phyloP scores from a whole-genome alignment of 2,329 filamentous ascomycete genomes.

The Botrytis sinoallii region DNA sequence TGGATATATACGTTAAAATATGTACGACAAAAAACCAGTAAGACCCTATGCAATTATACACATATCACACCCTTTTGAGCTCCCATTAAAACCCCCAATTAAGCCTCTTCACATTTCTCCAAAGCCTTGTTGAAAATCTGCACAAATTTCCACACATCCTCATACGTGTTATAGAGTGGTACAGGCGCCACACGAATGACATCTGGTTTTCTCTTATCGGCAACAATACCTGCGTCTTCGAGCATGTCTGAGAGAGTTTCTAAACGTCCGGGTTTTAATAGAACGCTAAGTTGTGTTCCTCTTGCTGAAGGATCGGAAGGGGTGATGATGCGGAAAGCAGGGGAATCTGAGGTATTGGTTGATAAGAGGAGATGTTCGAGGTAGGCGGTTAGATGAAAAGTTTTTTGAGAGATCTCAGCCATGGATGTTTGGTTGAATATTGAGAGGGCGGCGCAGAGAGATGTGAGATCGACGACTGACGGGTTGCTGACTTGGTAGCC shows the following conservation, averaged over 20 bases:
- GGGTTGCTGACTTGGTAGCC: slow-evolving; percentile 88
- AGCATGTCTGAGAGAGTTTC: slow-evolving; percentile 64
- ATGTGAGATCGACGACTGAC: slow-evolving; percentile 72
- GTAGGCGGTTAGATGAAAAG: slow-evolving; percentile 71
- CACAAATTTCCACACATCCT: slow-evolving; percentile 64
- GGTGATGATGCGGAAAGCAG: slow-evolving; percentile 46
- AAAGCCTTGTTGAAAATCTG: slow-evolving; percentile 45
- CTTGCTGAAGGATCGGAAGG: slow-evolving; percentile 30
- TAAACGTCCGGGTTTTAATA: slow-evolving; percentile 64
- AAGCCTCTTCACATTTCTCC: slow-evolving; percentile 17
- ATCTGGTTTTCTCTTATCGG: slow-evolving; percentile 81
- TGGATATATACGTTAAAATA: slow-evolving; percentile 4
- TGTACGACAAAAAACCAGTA: background rate
- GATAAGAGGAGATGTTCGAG: slow-evolving; percentile 64
- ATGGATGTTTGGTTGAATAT: slow-evolving; percentile 73
- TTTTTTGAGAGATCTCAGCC: slow-evolving; percentile 65
- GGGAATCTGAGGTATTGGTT: slow-evolving; percentile 28
- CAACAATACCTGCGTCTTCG: slow-evolving; percentile 66
- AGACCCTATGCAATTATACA: background rate
- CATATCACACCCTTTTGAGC: background rate
- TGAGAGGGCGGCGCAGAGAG: slow-evolving; percentile 68
- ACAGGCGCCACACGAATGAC: slow-evolving; percentile 82
- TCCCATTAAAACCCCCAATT: background rate
- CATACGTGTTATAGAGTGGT: slow-evolving; percentile 78
- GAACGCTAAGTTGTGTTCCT: slow-evolving; percentile 65